Percentiles rank a stretch among this genome's conserved stretches.
Conservation (phyloP, 305 asterid genomes). For the Solanum hybrid region DNA sequence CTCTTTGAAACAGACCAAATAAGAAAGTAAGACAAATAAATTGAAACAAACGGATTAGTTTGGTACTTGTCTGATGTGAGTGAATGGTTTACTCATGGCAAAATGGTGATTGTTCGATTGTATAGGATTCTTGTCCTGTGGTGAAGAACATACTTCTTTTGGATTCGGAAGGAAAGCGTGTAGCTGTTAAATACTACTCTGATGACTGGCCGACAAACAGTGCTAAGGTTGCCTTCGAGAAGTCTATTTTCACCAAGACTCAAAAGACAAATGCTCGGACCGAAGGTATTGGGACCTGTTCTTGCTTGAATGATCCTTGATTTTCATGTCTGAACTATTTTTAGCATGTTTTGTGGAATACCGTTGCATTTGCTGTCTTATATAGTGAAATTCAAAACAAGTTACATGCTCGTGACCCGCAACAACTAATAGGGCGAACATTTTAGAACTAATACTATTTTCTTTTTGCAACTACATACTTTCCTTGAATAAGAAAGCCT, state of each 20-base stretch:
- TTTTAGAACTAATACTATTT: neutral
- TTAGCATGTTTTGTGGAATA: neutral
- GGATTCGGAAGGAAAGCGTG: slow-evolving; percentile 92
- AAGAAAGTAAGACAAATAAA: neutral
- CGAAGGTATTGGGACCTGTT: slow-evolving; percentile 46
- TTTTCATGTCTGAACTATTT: neutral
- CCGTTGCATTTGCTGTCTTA: neutral
- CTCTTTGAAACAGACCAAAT: neutral
- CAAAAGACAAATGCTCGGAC: slow-evolving; percentile 90
- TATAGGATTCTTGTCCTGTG: slow-evolving; percentile 75
- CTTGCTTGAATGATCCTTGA: neutral
- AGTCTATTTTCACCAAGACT: slow-evolving; percentile 67
- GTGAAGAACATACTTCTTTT: slow-evolving; percentile 75
- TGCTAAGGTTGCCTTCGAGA: slow-evolving; percentile 78
- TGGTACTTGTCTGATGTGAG: neutral
- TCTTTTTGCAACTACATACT: neutral
- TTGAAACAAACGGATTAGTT: neutral
- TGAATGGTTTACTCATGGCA: neutral
- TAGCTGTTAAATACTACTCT: slow-evolving; percentile 74
- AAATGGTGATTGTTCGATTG: neutral
- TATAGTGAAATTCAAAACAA: neutral
- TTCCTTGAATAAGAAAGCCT: neutral
- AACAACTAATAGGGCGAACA: neutral
- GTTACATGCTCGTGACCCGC: neutral
- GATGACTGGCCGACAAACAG: slow-evolving; percentile 85